A percentile compares a stretch with the other conserved stretches of the same genome.
These are phyloP conservation scores for Rhodotorula toruloides DNA, from an alignment of 768 basidiomycete genomes.

Conservation along the genomic window DNA sequence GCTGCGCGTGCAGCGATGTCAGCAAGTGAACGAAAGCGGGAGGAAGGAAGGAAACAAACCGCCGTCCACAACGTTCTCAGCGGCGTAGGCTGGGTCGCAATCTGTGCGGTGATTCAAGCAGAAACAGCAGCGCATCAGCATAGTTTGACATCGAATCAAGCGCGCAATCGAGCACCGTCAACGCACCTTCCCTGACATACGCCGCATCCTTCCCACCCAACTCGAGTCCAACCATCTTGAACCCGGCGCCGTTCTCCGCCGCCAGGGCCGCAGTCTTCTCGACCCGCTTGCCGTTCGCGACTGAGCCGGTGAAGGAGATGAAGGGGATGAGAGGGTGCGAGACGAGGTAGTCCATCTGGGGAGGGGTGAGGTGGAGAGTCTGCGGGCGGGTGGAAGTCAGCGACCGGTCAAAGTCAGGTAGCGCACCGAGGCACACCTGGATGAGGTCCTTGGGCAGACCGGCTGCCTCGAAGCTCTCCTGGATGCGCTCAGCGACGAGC, in stretches of 20 bases:
- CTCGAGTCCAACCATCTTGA: conserved; percentile 59
- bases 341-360: conserved; percentile 59
- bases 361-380: conserved; percentile 66
- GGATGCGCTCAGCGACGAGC: conserved; percentile 73
- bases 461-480: conserved; percentile 61
- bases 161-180: not conserved
- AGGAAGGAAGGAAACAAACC: conserved; percentile 39
- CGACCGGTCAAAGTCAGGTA: not conserved
- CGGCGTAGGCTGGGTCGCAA: conserved; percentile 71
- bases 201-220: conserved; percentile 98
- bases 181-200: conserved; percentile 75
- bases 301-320: conserved; percentile 86
- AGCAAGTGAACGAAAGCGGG: not conserved
- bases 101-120: not conserved
- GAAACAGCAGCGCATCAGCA: not conserved
- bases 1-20: conserved; percentile 41
- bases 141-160: not conserved
- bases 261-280: conserved; percentile 59
- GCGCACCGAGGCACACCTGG: conserved; percentile 39
- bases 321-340: conserved; percentile 67
- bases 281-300: conserved; percentile 68
- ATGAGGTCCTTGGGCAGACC: conserved; percentile 71
- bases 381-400: conserved; percentile 40
- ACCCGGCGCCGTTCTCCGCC: conserved; percentile 53
- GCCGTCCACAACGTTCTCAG: conserved; percentile 83